Percentiles rank a stretch among this genome's conserved stretches.
These are phyloP conservation scores for Colletotrichum sp. DNA, from an alignment of 2,329 filamentous ascomycete genomes.

Conservation along the genomic window DNA sequence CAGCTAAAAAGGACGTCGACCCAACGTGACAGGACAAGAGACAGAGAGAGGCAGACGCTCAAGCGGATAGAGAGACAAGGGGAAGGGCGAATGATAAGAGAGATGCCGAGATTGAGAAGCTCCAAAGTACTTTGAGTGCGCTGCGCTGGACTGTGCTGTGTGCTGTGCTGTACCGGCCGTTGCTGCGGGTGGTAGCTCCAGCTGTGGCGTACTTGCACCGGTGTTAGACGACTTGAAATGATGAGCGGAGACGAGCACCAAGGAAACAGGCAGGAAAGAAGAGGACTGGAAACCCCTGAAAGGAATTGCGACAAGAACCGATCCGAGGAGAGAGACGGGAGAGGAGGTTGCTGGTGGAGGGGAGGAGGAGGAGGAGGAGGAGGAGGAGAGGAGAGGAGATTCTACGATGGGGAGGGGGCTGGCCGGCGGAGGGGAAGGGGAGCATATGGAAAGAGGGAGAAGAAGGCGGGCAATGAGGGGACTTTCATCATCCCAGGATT, in stretches of 20 bases:
- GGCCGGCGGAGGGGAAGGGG: not conserved
- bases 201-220: not conserved
- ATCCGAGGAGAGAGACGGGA: constrained; percentile 10
- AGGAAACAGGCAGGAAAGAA: constrained; percentile 23
- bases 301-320: constrained; percentile 22
- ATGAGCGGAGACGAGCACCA: constrained; percentile 19
- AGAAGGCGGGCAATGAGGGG: constrained; percentile 22
- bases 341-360: not conserved
- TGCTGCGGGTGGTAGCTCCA: not conserved
- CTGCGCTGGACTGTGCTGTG: not conserved
- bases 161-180: not conserved
- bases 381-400: constrained; percentile 7
- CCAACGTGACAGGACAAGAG: constrained; percentile 16
- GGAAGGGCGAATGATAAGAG: constrained; percentile 22
- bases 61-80: constrained; percentile 21
- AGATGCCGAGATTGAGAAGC: constrained; percentile 16
- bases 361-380: constrained; percentile 2
- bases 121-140: constrained; percentile 14
- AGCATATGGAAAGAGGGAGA: constrained; percentile 28
- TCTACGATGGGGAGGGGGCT: constrained; percentile 17
- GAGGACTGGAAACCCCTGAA: constrained; percentile 23
- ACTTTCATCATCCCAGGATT: constrained; percentile 23
- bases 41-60: constrained; percentile 1
- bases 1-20: constrained; percentile 21
- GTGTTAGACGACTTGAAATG: constrained; percentile 15